These are phyloP conservation scores for Rubia yunnanensis DNA, from an alignment of 257 asterid species.

Conservation along the genomic window DNA sequence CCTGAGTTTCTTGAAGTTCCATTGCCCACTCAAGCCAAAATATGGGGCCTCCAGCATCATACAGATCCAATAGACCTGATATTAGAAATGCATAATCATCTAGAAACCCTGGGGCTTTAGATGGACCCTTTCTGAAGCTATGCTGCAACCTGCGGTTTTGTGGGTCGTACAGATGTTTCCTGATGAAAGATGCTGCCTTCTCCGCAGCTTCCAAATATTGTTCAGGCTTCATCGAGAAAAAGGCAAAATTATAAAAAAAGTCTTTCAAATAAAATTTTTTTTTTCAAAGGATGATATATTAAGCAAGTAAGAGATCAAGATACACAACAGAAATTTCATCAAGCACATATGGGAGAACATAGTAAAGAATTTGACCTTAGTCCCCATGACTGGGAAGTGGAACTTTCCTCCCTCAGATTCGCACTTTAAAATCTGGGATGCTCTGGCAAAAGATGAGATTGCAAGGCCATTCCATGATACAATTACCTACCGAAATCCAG, in stretches of 20 bases:
- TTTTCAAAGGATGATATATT: not conserved
- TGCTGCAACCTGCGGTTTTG: constrained; percentile 58
- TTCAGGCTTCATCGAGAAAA: constrained; percentile 40
- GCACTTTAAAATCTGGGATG: constrained; percentile 64
- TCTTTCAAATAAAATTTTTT: too few relatives aligned
- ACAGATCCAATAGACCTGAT: constrained; percentile 68
- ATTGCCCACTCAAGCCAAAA: constrained; percentile 86
- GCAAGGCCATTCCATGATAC: constrained; percentile 97
- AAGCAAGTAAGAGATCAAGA: not conserved
- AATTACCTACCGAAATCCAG: constrained; percentile 50
- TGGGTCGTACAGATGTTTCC: constrained; percentile 57
- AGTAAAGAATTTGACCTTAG: constrained; percentile 45
- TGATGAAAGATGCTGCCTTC: constrained; percentile 70
- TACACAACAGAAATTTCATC: not conserved
- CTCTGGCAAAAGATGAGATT: constrained; percentile 85
- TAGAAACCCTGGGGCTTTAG: constrained; percentile 86
- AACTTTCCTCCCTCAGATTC: constrained; percentile 57
- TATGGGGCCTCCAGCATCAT: constrained; percentile 67
- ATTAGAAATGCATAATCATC: constrained; percentile 87
- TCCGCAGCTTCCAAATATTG: constrained; percentile 85
- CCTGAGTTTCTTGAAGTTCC: constrained; percentile 76
- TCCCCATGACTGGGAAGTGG: constrained; percentile 61
- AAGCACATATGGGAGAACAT: not conserved
- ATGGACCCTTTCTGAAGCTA: constrained; percentile 82
- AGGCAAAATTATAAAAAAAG: not conserved